A percentile compares a stretch with the other conserved stretches of the same genome.
Conservation (phyloP, 2,329 filamentous ascomycete species). For the Polytolypa hystricis region DNA sequence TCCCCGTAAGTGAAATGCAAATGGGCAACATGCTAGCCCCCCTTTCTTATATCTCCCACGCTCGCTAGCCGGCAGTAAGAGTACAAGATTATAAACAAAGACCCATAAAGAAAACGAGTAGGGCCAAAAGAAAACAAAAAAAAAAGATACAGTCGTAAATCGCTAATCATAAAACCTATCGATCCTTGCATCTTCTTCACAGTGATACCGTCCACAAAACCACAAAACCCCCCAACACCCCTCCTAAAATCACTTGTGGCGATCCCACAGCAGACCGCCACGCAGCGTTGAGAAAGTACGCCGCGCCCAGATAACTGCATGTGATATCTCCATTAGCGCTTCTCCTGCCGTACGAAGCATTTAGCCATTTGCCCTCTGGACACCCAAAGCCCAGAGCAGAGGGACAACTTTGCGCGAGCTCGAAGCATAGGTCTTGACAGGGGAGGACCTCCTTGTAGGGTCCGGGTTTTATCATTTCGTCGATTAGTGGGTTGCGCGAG, state of each 20-base stretch:
- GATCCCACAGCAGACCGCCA: slow-evolving; percentile 8
- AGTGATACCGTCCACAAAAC: slow-evolving; percentile 8
- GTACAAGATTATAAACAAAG: not conserved
- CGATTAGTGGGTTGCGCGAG: slow-evolving; percentile 64
- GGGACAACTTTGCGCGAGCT: slow-evolving; percentile 76
- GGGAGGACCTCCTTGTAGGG: slow-evolving; percentile 91
- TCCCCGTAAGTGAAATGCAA: too few species aligned
- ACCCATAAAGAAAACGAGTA: not conserved
- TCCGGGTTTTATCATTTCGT: slow-evolving; percentile 60
- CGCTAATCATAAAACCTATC: too few species aligned
- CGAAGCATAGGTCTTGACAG: slow-evolving; percentile 78
- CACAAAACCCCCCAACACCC: slow-evolving; percentile 5
- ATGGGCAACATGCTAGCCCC: too few species aligned
- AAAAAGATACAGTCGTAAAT: not conserved
- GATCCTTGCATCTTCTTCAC: too few species aligned
- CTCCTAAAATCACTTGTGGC: not conserved
- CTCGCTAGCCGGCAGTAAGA: not conserved
- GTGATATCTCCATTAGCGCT: slow-evolving; percentile 31
- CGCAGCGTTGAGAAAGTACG: slow-evolving; percentile 39
- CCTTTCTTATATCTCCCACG: not conserved
- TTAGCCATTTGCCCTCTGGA: slow-evolving; percentile 44
- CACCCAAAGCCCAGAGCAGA: slow-evolving; percentile 64
- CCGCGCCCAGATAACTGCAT: slow-evolving; percentile 54
- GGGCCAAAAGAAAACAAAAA: not conserved
- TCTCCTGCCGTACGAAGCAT: slow-evolving; percentile 41